A percentile compares a stretch with the other conserved stretches of the same genome.
Evolutionary conservation across 345 rosid genomes (phyloP).

Genomic region (Eucalyptus coolabah): DNA sequence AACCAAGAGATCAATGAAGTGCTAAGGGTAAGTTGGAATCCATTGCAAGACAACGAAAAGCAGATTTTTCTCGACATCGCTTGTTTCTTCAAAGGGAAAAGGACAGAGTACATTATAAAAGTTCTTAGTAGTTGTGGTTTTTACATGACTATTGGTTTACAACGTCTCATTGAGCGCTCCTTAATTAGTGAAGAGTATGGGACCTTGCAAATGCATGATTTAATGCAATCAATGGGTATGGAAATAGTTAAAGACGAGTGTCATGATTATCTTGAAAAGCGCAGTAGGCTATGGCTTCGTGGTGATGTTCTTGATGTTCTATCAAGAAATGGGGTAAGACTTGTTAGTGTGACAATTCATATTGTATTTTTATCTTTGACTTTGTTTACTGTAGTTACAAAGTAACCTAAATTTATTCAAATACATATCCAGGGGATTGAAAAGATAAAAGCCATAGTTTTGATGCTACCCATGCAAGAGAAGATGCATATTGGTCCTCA

Average conservation of each 20-base stretch:
- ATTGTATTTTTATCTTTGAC: fast-evolving
- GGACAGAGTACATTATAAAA: fast-evolving
- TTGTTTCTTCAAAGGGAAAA: fast-evolving
- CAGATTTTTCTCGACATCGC: neutral
- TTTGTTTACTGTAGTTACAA: neutral
- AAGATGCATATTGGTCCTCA: fast-evolving
- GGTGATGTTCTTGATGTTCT: neutral
- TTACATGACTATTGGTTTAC: fast-evolving
- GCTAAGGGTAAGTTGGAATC: neutral
- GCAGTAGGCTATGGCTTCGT: neutral
- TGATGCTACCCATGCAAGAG: neutral
- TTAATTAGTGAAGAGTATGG: neutral
- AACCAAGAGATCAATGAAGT: fast-evolving
- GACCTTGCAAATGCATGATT: neutral
- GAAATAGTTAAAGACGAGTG: neutral
- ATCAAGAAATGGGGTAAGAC: neutral
- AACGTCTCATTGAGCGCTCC: neutral
- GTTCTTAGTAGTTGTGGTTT: neutral
- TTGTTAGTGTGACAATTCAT: neutral
- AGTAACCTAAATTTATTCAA: neutral
- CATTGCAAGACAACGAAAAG: fast-evolving
- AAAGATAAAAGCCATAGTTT: neutral
- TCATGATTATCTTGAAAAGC: neutral
- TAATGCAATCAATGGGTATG: neutral
- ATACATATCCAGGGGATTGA: neutral